phyloP scores from a whole-genome alignment of 352 stramenopile species.

The Phytophthora pistaciae region DNA sequence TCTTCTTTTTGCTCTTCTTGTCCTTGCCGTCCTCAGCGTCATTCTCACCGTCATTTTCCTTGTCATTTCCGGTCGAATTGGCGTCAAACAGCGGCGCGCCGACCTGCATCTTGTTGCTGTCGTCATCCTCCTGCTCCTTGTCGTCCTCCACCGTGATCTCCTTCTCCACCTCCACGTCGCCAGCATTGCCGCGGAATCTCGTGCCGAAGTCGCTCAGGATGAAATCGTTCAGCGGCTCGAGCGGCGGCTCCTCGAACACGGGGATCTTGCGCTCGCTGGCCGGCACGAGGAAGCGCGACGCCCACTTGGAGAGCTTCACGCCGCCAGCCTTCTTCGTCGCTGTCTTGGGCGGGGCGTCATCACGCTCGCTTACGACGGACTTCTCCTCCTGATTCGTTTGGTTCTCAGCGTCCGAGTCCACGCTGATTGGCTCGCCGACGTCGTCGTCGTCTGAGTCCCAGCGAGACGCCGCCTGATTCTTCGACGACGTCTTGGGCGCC shows the following conservation, averaged over 20 bases:
- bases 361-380: slow-evolving; percentile 22
- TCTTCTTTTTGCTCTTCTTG: slow-evolving; percentile 26
- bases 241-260: slow-evolving; percentile 63
- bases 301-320: slow-evolving; percentile 79
- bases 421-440: slow-evolving; percentile 53
- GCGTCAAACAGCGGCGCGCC: slow-evolving; percentile 61
- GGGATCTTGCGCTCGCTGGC: slow-evolving; percentile 60
- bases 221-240: slow-evolving; percentile 87
- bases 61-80: slow-evolving; percentile 6
- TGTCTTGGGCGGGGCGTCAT: slow-evolving; percentile 25
- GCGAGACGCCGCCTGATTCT: slow-evolving; percentile 50
- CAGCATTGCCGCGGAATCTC: slow-evolving; percentile 61
- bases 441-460: slow-evolving; percentile 72
- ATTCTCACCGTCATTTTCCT: slow-evolving; percentile 9
- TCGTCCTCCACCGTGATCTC: slow-evolving; percentile 44
- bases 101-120: slow-evolving; percentile 46
- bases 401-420: slow-evolving; percentile 31
- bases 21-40: slow-evolving; percentile 21
- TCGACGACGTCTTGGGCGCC: background rate
- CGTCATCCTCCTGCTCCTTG: slow-evolving; percentile 10
- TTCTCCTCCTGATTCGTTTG: slow-evolving; percentile 21
- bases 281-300: slow-evolving; percentile 72
- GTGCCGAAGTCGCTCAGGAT: slow-evolving; percentile 87
- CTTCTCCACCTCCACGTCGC: slow-evolving; percentile 64
- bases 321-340: background rate